These are phyloP conservation scores for Beauveria brongniartii DNA, from an alignment of 2,329 filamentous ascomycete species.

Conservation along the genomic window DNA sequence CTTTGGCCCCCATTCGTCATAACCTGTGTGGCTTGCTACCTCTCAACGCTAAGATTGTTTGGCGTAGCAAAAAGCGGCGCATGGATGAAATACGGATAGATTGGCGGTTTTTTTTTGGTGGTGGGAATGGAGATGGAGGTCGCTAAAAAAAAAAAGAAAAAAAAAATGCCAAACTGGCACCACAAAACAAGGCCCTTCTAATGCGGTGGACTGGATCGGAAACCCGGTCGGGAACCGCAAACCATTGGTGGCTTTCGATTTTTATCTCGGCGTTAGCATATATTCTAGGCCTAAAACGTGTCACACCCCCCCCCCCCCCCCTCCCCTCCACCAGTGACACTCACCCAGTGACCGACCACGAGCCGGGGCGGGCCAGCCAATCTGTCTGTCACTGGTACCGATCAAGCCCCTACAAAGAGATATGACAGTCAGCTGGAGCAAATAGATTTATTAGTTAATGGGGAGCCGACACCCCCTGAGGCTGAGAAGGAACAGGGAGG, in stretches of 20 bases:
- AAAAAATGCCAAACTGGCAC: neutral
- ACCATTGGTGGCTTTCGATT: conserved; percentile 8
- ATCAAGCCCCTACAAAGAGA: conserved; percentile 4
- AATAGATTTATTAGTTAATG: neutral
- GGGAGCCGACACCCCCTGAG: neutral
- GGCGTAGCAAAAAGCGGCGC: neutral
- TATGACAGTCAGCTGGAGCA: neutral
- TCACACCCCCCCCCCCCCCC: neutral
- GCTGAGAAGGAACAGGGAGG: neutral
- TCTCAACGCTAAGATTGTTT: neutral
- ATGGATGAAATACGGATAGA: conserved; percentile 6
- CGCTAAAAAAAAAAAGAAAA: neutral
- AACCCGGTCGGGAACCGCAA: conserved; percentile 5
- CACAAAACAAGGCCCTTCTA: conserved; percentile 4
- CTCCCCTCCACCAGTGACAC: too few relatives aligned
- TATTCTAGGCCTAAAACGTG: neutral
- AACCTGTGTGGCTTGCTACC: neutral
- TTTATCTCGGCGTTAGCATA: conserved; percentile 5
- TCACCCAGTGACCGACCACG: neutral
- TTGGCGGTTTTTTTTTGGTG: neutral
- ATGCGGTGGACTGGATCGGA: neutral
- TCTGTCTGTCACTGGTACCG: neutral
- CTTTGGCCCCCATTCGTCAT: neutral
- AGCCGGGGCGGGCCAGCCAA: neutral
- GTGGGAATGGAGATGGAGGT: neutral